Conservation (phyloP, 225 moss, liverwort and hornwort species). For the Takakia lepidozioides region DNA sequence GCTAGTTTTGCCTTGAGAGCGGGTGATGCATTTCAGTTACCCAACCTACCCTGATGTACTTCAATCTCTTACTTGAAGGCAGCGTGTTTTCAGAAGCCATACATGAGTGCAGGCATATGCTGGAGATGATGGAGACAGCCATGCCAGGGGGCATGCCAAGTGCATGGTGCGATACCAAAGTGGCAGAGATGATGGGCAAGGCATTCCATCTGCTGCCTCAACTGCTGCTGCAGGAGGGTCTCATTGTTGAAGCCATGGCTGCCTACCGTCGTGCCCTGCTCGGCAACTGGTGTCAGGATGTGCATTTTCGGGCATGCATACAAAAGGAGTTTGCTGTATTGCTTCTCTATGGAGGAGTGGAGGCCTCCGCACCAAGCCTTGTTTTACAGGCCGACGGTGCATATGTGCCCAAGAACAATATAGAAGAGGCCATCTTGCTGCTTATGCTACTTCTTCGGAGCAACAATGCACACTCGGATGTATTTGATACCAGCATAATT, state of each 20-base stretch:
- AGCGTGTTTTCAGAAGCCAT: slow-evolving; percentile 59
- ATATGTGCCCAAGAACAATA: slow-evolving; percentile 63
- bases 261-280: slow-evolving; percentile 81
- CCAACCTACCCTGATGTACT: too few species aligned
- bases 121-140: slow-evolving; percentile 64
- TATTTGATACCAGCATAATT: slow-evolving; percentile 57
- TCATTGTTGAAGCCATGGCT: slow-evolving; percentile 48
- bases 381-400: slow-evolving; percentile 56
- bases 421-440: slow-evolving; percentile 84
- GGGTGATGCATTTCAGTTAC: too few species aligned
- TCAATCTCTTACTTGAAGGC: too few species aligned
- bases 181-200: slow-evolving; percentile 50
- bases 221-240: slow-evolving; percentile 58
- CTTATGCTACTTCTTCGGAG: slow-evolving; percentile 51
- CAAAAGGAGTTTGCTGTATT: slow-evolving; percentile 80
- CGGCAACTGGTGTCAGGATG: slow-evolving; percentile 40
- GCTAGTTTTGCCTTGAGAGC: too few species aligned
- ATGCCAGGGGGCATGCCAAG: slow-evolving; percentile 68
- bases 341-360: slow-evolving; percentile 77
- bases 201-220: slow-evolving; percentile 53
- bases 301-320: slow-evolving; percentile 39
- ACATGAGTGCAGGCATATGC: slow-evolving; percentile 55
- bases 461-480: slow-evolving; percentile 26
- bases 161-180: slow-evolving; percentile 45
- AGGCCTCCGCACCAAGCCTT: slow-evolving; percentile 44